These are phyloP conservation scores for Psilocybe cyanescens DNA, from an alignment of 768 basidiomycete genomes.

Conservation along the genomic window DNA sequence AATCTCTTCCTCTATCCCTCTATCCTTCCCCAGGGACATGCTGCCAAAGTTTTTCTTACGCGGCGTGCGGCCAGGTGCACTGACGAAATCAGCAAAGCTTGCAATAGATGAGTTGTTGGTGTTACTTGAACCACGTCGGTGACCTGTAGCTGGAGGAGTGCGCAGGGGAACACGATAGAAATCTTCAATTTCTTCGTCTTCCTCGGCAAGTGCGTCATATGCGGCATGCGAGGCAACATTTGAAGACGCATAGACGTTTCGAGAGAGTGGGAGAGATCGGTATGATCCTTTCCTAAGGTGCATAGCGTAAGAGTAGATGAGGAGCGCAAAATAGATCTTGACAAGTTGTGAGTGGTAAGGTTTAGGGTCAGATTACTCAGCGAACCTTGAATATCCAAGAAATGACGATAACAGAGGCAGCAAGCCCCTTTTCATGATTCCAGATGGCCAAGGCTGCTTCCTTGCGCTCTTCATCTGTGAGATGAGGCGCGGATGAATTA, in stretches of 20 bases:
- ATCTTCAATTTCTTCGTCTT: constrained; percentile 68
- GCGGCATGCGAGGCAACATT: constrained; percentile 33
- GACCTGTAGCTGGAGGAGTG: constrained; percentile 41
- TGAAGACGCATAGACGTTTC: constrained; percentile 38
- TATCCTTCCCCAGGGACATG: constrained; percentile 31
- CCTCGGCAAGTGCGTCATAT: constrained; percentile 47
- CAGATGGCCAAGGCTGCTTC: constrained; percentile 82
- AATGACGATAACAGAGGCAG: constrained; percentile 72
- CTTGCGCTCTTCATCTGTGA: constrained; percentile 68
- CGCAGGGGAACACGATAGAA: constrained; percentile 70
- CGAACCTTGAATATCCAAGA: constrained; percentile 91
- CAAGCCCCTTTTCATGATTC: constrained; percentile 87
- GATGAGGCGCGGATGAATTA: constrained; percentile 50
- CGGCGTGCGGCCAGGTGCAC: constrained; percentile 47
- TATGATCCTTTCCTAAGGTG: constrained; percentile 94
- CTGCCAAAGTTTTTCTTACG: constrained; percentile 31
- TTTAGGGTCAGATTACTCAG: constrained; percentile 6
- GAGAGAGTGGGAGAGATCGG: constrained; percentile 71
- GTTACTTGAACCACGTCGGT: constrained; percentile 32
- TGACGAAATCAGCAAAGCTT: constrained; percentile 68
- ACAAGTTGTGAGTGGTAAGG: constrained; percentile 10
- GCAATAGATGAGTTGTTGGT: constrained; percentile 42
- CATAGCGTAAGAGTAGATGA: constrained; percentile 91
- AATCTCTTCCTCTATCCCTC: constrained; percentile 50
- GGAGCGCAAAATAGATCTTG: constrained; percentile 88